phyloP scores from a whole-genome alignment of 1,284 basidiomycete genomes.

The Ceratobasidium sp. region DNA sequence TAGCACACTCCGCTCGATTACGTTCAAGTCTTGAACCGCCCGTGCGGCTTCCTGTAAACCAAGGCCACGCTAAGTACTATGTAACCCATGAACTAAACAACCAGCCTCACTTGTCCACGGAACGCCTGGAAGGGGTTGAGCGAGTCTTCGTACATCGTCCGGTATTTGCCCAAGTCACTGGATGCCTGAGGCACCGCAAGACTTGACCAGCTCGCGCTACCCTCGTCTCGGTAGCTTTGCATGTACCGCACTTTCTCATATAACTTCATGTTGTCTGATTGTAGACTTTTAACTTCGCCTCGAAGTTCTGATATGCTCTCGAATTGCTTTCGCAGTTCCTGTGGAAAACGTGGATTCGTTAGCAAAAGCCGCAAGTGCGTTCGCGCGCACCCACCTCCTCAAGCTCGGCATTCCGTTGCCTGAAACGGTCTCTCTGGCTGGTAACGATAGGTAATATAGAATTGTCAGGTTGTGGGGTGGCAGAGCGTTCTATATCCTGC shows the following conservation, averaged over 20 bases:
- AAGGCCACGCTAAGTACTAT: neutral
- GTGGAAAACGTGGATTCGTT: constrained; percentile 15
- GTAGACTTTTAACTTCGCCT: constrained; percentile 86
- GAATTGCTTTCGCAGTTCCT: constrained; percentile 95
- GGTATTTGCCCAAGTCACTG: constrained; percentile 89
- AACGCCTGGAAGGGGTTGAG: constrained; percentile 99
- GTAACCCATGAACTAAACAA: neutral
- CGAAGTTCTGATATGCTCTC: constrained; percentile 91
- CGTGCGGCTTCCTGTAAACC: constrained; percentile 85
- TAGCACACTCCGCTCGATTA: constrained; percentile 89
- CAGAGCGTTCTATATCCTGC: constrained; percentile 49
- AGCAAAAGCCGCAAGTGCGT: constrained; percentile 14
- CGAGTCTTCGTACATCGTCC: constrained; percentile 90
- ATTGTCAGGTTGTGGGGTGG: constrained; percentile 66
- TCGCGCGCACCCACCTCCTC: constrained; percentile 76
- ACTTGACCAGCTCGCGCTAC: constrained; percentile 54
- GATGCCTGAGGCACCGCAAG: constrained; percentile 49
- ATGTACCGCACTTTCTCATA: constrained; percentile 98
- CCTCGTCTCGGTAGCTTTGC: constrained; percentile 88
- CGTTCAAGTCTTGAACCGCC: constrained; percentile 91
- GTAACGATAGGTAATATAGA: constrained; percentile 97
- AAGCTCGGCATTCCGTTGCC: constrained; percentile 93
- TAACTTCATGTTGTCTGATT: constrained; percentile 92
- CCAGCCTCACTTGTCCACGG: constrained; percentile 81
- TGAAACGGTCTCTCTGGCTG: constrained; percentile 93